Conservation (phyloP, 2,329 filamentous ascomycete genomes). For the Arachnopeziza araneosa region DNA sequence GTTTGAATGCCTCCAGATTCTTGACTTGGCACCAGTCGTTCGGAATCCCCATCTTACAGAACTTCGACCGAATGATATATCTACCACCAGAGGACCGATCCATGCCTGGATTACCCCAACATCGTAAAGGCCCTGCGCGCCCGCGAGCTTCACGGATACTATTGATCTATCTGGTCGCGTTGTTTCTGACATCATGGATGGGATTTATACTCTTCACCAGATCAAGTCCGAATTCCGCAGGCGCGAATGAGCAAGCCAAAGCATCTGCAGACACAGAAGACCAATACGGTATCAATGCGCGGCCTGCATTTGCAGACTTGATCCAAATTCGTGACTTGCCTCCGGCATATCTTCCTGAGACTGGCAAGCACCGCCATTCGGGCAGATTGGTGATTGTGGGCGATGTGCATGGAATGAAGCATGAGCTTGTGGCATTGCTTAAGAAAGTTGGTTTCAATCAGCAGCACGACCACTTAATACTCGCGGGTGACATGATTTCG, state of each 20-base stretch:
- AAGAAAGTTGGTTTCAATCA: slow-evolving; percentile 58
- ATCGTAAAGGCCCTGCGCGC: background rate
- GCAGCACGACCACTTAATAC: slow-evolving; percentile 65
- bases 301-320: slow-evolving; percentile 20
- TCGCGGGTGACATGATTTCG: slow-evolving; percentile 73
- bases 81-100: background rate
- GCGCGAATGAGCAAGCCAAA: background rate
- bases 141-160: slow-evolving; percentile 10
- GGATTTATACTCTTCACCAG: background rate
- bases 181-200: background rate
- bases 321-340: slow-evolving; percentile 27
- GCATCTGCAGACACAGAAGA: background rate
- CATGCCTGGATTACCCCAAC: background rate
- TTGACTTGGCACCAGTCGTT: background rate
- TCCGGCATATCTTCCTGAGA: slow-evolving; percentile 24
- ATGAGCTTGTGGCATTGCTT: slow-evolving; percentile 61
- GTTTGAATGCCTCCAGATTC: background rate
- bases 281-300: slow-evolving; percentile 17
- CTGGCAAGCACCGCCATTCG: slow-evolving; percentile 32
- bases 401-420: slow-evolving; percentile 85
- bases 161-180: slow-evolving; percentile 1
- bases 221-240: background rate
- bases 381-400: slow-evolving; percentile 75
- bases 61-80: background rate
- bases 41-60: background rate